Evolutionary conservation across 768 basidiomycete species (phyloP).

Genomic region (Leucogyrophana mollusca): DNA sequence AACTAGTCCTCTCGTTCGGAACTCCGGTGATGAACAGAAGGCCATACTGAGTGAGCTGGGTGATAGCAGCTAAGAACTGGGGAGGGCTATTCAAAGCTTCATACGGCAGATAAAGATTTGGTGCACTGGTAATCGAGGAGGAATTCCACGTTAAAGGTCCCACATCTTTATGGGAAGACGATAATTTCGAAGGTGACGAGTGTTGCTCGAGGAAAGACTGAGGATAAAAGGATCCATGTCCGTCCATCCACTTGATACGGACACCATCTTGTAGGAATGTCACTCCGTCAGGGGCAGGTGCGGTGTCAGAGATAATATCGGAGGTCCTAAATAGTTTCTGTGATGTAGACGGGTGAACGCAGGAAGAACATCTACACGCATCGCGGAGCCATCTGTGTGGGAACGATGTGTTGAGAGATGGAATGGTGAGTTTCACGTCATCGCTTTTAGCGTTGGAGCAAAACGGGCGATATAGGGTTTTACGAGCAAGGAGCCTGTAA

Average conservation of each 20-base stretch:
- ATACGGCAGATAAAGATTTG: slow-evolving; percentile 58
- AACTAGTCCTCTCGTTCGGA: slow-evolving; percentile 56
- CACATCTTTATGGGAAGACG: slow-evolving; percentile 45
- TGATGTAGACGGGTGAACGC: slow-evolving; percentile 72
- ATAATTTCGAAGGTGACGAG: slow-evolving; percentile 33
- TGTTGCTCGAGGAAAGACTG: slow-evolving; percentile 49
- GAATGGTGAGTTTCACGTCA: slow-evolving; percentile 12
- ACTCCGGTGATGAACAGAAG: slow-evolving; percentile 73
- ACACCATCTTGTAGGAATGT: slow-evolving; percentile 44
- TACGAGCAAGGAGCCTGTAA: neutral
- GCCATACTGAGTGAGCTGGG: slow-evolving; percentile 71
- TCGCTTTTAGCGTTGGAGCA: slow-evolving; percentile 11
- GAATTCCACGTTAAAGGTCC: slow-evolving; percentile 44
- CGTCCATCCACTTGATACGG: slow-evolving; percentile 54
- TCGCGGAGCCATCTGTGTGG: slow-evolving; percentile 84
- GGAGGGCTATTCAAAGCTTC: slow-evolving; percentile 40
- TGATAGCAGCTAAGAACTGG: slow-evolving; percentile 57
- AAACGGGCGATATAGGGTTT: slow-evolving; percentile 9
- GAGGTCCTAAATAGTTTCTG: slow-evolving; percentile 78
- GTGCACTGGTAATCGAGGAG: slow-evolving; percentile 31
- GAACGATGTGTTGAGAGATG: slow-evolving; percentile 42
- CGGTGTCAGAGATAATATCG: slow-evolving; percentile 54
- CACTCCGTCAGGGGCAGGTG: slow-evolving; percentile 43
- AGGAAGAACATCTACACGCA: slow-evolving; percentile 69
- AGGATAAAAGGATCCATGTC: slow-evolving; percentile 57